Base-by-base conservation (phyloP, 768 basidiomycete genomes). In the Xanthoconium stramineum region DNA sequence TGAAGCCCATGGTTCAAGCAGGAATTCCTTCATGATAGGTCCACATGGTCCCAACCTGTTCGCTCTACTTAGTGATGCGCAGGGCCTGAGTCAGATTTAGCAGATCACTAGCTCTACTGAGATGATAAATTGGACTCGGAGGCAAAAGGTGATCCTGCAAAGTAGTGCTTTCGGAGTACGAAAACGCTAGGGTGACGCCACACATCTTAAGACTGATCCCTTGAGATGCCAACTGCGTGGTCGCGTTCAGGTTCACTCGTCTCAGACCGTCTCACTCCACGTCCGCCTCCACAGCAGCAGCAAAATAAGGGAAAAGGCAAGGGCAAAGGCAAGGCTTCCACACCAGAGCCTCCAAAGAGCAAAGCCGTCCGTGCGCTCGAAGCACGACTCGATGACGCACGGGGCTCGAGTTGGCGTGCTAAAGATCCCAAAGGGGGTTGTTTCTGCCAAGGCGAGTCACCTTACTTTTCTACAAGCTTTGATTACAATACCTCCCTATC, bases 361-460 rank as follows among this genome's bases (percentile, higher is more conserved):
- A 75, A 69, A 56, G 75, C 75, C 35, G 76, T 88, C 14, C 69
- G 69, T 5, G 61, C 58, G 24, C 73, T 88, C 17, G 83, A 86
- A 60, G 61, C 68, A 8, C 69, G 84, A 39, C 68, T 80, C 33
- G 61, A 70, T n/a, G 76, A 70, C 5, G 66, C 83, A 24, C 65
- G 65, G 15, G 66, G 64, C 14, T 64, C 73, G 3, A 67, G 67
- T n/a, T 72, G 72, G 1, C 66, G 52, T 0, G 65, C 71, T 39
- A 80, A 71, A 53, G 85, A 88, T 68, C 79, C 83, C 0, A 80
- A 78, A 39, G 82, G 83, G 5, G 85, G 86, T 0, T 89, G 87
- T 63, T 89, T 86, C 63, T 89, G 87, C 61, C 81, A 83, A 73
- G 85, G 86, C 83, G 50, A 33, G 71, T 53, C 61, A 0, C 19